Conservation (phyloP, 768 basidiomycete species). For the Mycena leptocephala region DNA sequence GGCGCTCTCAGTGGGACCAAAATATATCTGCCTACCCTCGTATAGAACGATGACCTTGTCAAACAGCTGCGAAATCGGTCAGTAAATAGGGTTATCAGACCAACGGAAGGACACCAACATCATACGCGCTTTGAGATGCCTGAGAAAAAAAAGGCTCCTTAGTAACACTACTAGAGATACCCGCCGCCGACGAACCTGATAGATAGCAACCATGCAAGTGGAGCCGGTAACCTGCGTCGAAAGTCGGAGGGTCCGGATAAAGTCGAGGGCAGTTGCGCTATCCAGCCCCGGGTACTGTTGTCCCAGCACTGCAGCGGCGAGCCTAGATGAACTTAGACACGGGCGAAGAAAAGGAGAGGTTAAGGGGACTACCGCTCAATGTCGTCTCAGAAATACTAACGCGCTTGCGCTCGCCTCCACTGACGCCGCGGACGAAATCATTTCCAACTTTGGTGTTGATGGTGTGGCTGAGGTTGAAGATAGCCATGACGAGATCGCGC, state of each 20-base stretch:
- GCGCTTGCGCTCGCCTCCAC: constrained; percentile 73
- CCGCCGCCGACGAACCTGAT: constrained; percentile 43
- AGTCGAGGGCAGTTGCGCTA: constrained; percentile 59
- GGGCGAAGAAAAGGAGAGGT: neutral
- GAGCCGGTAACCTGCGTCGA: constrained; percentile 58
- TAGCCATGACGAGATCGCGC: constrained; percentile 62
- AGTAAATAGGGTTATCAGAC: neutral
- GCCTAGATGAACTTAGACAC: neutral
- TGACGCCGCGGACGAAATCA: constrained; percentile 70
- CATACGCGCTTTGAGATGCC: constrained; percentile 58
- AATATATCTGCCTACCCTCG: constrained; percentile 66
- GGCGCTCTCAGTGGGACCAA: constrained; percentile 57
- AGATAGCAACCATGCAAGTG: constrained; percentile 62
- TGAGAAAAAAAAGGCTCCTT: neutral
- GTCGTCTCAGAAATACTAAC: constrained; percentile 72
- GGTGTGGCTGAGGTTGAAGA: constrained; percentile 75
- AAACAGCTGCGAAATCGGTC: constrained; percentile 45
- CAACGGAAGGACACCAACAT: constrained; percentile 39
- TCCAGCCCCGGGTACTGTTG: constrained; percentile 51
- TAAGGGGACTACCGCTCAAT: constrained; percentile 51
- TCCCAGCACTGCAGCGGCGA: constrained; percentile 67
- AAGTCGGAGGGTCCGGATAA: constrained; percentile 59
- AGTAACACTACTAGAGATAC: neutral
- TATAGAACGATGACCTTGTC: constrained; percentile 65
- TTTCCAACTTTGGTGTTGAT: constrained; percentile 77